These are phyloP conservation scores for Cantharellus cinnabarinus DNA, from an alignment of 768 basidiomycete genomes.

Conservation along the genomic window DNA sequence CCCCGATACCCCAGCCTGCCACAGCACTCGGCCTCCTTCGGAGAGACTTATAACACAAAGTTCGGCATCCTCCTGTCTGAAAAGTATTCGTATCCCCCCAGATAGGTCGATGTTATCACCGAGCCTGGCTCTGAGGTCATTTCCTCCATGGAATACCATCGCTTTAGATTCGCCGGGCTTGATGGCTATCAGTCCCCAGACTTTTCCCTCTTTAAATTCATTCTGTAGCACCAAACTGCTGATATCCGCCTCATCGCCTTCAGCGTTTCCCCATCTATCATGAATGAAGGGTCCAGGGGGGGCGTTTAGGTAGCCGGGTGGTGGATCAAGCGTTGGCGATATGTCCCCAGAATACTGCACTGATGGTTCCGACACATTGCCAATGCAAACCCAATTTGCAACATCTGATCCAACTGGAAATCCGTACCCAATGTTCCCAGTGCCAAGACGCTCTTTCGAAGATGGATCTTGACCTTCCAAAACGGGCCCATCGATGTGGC, in stretches of 20 bases:
- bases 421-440: constrained; percentile 11
- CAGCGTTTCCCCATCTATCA: background rate
- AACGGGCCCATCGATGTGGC: background rate
- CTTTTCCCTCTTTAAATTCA: constrained; percentile 4
- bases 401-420: constrained; percentile 12
- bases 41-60: background rate
- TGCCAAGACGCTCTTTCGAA: background rate
- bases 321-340: constrained; percentile 1
- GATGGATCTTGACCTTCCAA: background rate
- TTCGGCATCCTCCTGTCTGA: constrained; percentile 4
- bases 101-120: constrained; percentile 6
- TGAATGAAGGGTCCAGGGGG: constrained; percentile 12
- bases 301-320: constrained; percentile 4
- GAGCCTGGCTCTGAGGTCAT: constrained; percentile 3
- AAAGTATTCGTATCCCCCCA: constrained; percentile 5
- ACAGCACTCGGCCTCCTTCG: background rate
- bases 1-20: background rate
- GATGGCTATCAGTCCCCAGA: constrained; percentile 8
- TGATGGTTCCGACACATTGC: constrained; percentile 7
- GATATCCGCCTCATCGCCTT: constrained; percentile 3
- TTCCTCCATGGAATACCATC: constrained; percentile 9
- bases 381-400: constrained; percentile 10
- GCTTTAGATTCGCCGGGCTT: constrained; percentile 8
- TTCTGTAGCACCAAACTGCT: constrained; percentile 1
- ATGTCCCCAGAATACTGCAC: constrained; percentile 10